phyloP scores from a whole-genome alignment of 805 yeast genomes.

The Saccharomycopsis fodiens region DNA sequence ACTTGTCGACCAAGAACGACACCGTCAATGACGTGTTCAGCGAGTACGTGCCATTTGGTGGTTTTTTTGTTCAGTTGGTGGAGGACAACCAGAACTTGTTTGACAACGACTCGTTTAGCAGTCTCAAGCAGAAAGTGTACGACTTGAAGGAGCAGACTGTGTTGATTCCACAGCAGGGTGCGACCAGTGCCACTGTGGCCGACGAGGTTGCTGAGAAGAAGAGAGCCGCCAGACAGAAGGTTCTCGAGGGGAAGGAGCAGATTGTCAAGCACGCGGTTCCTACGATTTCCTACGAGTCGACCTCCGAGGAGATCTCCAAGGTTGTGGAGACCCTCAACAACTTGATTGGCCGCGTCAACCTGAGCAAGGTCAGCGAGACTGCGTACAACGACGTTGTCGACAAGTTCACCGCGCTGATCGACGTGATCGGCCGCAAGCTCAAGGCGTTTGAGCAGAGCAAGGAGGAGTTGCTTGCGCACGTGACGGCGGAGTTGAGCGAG shows the following conservation, averaged over 20 bases:
- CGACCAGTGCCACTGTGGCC: slow-evolving; percentile 27
- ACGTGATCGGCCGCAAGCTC: slow-evolving; percentile 22
- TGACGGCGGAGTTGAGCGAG: slow-evolving; percentile 23
- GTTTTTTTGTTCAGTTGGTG: slow-evolving; percentile 40
- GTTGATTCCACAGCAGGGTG: slow-evolving; percentile 34
- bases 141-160: slow-evolving; percentile 32
- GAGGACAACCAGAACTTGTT: slow-evolving; percentile 29
- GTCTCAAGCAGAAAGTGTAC: slow-evolving; percentile 32
- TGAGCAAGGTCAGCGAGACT: slow-evolving; percentile 18
- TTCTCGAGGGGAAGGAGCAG: slow-evolving; percentile 3
- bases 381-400: slow-evolving; percentile 20
- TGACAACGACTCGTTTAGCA: slow-evolving; percentile 25
- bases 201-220: background rate
- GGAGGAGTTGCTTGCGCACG: slow-evolving; percentile 12
- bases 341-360: slow-evolving; percentile 23
- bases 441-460: slow-evolving; percentile 13
- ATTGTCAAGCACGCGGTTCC: background rate
- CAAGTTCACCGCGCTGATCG: slow-evolving; percentile 22
- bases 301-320: background rate
- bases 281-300: background rate
- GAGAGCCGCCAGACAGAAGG: background rate
- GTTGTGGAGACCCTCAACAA: slow-evolving; percentile 22
- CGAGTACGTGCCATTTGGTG: slow-evolving; percentile 60
- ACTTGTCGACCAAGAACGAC: slow-evolving; percentile 47
- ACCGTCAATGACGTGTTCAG: slow-evolving; percentile 54